These are phyloP conservation scores for Calonectria hawksworthii DNA, from an alignment of 2,329 filamentous ascomycete genomes.

Conservation along the genomic window DNA sequence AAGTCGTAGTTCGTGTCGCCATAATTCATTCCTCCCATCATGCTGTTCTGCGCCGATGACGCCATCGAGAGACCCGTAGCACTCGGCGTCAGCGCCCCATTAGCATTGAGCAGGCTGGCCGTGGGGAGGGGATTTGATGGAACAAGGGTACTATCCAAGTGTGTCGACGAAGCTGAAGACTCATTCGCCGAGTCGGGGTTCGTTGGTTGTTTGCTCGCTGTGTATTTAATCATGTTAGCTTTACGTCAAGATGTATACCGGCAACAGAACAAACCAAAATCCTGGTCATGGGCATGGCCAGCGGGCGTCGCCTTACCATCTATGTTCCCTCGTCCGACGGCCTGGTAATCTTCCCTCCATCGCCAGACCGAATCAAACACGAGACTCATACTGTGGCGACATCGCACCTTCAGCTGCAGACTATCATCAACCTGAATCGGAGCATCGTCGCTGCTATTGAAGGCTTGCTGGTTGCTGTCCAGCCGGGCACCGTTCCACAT, in stretches of 20 bases:
- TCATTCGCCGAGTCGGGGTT: slow-evolving; percentile 85
- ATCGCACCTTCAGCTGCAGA: slow-evolving; percentile 85
- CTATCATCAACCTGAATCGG: slow-evolving; percentile 74
- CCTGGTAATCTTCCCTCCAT: slow-evolving; percentile 85
- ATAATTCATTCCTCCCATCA: slow-evolving; percentile 69
- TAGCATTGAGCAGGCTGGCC: slow-evolving; percentile 62
- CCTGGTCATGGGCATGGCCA: slow-evolving; percentile 41
- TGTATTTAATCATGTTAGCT: slow-evolving; percentile 36
- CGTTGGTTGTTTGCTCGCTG: slow-evolving; percentile 86
- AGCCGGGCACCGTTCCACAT: slow-evolving; percentile 82
- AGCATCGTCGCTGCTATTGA: slow-evolving; percentile 63
- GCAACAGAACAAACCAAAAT: slow-evolving; percentile 33
- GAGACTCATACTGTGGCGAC: slow-evolving; percentile 86
- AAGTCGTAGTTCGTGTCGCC: slow-evolving; percentile 84
- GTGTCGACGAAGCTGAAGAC: slow-evolving; percentile 77
- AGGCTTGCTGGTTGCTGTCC: slow-evolving; percentile 61
- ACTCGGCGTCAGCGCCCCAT: slow-evolving; percentile 67
- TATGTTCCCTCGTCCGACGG: slow-evolving; percentile 76
- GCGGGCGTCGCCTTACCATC: slow-evolving; percentile 70
- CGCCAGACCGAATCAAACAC: slow-evolving; percentile 90
- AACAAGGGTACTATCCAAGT: slow-evolving; percentile 72
- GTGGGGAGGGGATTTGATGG: slow-evolving; percentile 56
- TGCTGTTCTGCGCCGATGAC: slow-evolving; percentile 57
- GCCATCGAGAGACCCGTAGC: slow-evolving; percentile 60
- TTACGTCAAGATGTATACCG: slow-evolving; percentile 25